Conservation (phyloP, 139 green algal genomes). For the Chlorella sp. region DNA sequence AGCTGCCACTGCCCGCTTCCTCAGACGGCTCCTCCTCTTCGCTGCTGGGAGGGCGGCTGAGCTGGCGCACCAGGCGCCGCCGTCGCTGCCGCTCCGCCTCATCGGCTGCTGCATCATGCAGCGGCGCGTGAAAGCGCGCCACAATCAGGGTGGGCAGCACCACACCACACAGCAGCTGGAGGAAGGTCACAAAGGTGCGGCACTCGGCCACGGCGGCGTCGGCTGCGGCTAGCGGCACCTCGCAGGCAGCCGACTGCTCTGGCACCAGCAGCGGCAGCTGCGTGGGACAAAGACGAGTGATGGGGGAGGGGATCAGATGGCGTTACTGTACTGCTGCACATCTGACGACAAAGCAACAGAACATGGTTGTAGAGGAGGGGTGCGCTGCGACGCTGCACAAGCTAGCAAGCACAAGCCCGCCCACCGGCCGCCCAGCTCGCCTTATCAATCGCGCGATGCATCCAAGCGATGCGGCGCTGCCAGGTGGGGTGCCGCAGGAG, state of each 20-base stretch:
- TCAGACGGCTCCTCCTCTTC: background rate
- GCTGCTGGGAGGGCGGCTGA: background rate
- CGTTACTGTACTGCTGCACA: no score
- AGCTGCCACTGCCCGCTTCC: background rate
- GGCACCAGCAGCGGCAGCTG: conserved; percentile 7
- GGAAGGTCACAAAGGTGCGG: background rate
- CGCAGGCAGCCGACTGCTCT: background rate
- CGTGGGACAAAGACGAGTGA: background rate
- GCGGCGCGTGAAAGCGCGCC: background rate
- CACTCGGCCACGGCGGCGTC: background rate
- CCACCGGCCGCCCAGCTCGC: background rate
- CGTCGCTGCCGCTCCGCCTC: background rate
- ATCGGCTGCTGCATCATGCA: no score
- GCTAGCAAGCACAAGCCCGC: no score
- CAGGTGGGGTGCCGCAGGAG: conserved; percentile 1
- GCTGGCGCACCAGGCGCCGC: background rate
- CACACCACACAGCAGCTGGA: background rate
- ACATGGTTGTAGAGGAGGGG: no score
- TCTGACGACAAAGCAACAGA: no score
- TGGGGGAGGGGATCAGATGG: background rate
- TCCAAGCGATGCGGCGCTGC: background rate
- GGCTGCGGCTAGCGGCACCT: background rate
- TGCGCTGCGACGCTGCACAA: no score
- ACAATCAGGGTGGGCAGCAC: background rate
- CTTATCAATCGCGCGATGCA: background rate